Base-by-base conservation (phyloP, 345 rosid species). In the Melaleuca alternifolia region DNA sequence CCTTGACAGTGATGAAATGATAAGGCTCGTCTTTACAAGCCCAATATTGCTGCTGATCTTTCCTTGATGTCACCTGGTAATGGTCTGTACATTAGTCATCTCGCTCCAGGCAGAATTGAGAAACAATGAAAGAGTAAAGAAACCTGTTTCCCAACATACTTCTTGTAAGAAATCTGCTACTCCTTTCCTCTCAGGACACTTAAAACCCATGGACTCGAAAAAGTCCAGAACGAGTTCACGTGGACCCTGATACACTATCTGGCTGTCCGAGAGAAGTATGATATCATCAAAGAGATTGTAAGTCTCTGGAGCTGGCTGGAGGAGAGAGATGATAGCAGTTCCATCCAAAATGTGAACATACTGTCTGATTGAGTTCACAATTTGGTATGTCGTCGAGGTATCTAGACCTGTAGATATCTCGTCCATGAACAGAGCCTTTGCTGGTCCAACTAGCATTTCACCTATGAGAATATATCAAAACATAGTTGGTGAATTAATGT, bases 291-390 rank as follows among this genome's bases (percentile, higher is more conserved):
- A 88, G 71, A 88, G 88, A 11, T 88, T 54, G 56, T 86, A 88
- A 14, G 92, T 90, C 85, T 92, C 92, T 1, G 92, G 92, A 24
- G 93, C 90, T 10, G 93, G 93, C 89, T 92, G 93, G 51, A 90
- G 92, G 52, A 92, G 91, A 13, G 93, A 90, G 30, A 92, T 85
- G 52, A 88, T 86, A 79, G 91, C 89, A 82, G 93, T 92, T 85
- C 89, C 90, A 82, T 89, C 85, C 12, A 89, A 83, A 61, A 88
- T 86, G 83, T 90, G 92, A 83, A 87, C 85, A 18, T 53, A 87
- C 41, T 92, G 90, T 79, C 85, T 88, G 41, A 92, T 82, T 7
- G 90, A 89, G 85, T 90, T 92, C 84, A 90, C 90, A 82, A 92
- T 88, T 82, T 90, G 90, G 83, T 54, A 90, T 30, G 93, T 89